Evolutionary conservation across 2,329 filamentous ascomycete species (phyloP), one percentile per base, ranked within the genome.

Genomic region (Aspergillus sp.): DNA sequence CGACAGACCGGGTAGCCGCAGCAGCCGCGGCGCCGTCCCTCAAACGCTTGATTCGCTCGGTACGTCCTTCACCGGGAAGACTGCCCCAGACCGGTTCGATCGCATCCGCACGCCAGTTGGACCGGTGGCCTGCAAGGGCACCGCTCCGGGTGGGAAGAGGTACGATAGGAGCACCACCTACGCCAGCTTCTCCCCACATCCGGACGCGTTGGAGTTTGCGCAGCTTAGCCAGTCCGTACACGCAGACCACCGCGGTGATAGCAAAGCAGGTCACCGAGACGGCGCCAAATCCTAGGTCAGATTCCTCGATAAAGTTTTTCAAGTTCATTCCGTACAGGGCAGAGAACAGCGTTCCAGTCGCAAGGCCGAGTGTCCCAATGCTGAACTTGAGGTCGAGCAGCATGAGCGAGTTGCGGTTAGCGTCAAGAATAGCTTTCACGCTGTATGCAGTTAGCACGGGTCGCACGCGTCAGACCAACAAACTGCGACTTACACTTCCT

Each of bases 261-360:
- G 86, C 64, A 51, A 87, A 81, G 52, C 89, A 95, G 55, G 82
- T 77, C 16, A 76, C 79, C 2, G 87, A 90, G 54, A 99, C 86
- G 49, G 83, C 83, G 44, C 80, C 81, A 70, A 99, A 97, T 10
- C 93, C 94, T 71, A 90, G 82, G 71, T 90, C 83, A 1, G 89
- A 92, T 69, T 97, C 93, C 76, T 99, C 94, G 63, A 97, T 90
- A 72, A 96, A 97, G 74, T 97, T 97, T 69, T 96, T 95, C 59
- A 99, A 78, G 76, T 99, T 99, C 92, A 97, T 97, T 63, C 94
- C 94, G 79, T 97, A 99, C n/a, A 99, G 84, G n/a, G 92, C 92
- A 8, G 94, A 95, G 64, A 96, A 82, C 68, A 97, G 95, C 46
- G 94, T 96, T 50, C 94, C 94, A 68, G 92, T 90, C 50, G 90